Evolutionary conservation across 2,329 filamentous ascomycete genomes (phyloP).

Genomic region (Diaporthe helianthi): DNA sequence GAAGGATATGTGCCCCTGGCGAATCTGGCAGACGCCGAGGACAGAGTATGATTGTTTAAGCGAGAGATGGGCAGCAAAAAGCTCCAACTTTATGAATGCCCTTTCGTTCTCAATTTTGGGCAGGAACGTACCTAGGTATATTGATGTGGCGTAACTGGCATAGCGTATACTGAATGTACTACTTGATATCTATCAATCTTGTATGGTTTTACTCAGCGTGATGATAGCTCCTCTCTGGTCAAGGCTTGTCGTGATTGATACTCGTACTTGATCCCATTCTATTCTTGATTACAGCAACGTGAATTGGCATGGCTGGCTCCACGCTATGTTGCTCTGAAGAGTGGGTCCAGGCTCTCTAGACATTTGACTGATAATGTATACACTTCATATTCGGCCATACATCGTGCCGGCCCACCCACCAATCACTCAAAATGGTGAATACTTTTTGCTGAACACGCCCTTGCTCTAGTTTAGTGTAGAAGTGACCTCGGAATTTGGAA

Average conservation of each 20-base stretch:
- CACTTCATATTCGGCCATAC: background rate
- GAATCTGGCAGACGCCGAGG: conserved; percentile 51
- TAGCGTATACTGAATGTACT: conserved; percentile 23
- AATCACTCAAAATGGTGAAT: background rate
- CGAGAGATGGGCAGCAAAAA: background rate
- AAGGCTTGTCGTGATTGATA: background rate
- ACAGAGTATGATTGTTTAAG: conserved; percentile 33
- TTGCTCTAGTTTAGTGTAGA: no score
- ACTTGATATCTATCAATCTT: background rate
- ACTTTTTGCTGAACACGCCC: no score
- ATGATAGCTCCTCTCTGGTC: background rate
- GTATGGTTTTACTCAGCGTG: background rate
- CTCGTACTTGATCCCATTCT: no score
- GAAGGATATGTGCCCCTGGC: conserved; percentile 67
- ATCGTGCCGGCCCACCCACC: background rate
- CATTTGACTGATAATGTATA: no score
- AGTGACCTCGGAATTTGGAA: no score
- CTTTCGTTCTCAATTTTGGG: background rate
- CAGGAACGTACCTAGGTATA: background rate
- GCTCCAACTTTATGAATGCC: background rate
- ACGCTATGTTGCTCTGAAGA: no score
- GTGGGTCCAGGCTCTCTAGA: no score
- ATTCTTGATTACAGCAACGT: background rate
- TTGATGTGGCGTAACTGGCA: conserved; percentile 7
- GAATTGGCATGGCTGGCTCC: no score